Evolutionary conservation across 2,329 filamentous ascomycete species (phyloP).

Genomic region (Colletotrichum graminicola): DNA sequence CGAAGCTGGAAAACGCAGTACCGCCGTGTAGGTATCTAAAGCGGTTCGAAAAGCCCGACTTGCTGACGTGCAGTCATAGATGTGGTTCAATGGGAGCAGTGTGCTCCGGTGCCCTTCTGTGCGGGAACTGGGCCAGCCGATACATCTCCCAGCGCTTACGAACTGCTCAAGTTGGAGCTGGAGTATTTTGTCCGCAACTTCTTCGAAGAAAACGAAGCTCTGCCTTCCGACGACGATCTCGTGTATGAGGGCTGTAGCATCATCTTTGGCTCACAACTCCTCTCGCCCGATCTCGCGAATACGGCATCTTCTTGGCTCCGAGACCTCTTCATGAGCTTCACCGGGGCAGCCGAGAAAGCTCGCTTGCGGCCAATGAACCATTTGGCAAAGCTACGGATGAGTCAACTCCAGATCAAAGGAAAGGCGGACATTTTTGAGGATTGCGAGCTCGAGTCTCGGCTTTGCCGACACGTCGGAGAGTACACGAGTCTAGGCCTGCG

Average conservation of each 20-base stretch:
- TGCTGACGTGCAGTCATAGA: slow-evolving; percentile 9
- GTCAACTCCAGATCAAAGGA: slow-evolving; percentile 46
- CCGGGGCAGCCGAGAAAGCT: slow-evolving; percentile 40
- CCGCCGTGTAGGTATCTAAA: slow-evolving; percentile 51
- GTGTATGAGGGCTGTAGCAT: slow-evolving; percentile 48
- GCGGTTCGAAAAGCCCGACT: neutral
- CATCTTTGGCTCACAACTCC: slow-evolving; percentile 47
- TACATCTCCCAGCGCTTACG: slow-evolving; percentile 49
- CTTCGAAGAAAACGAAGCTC: slow-evolving; percentile 41
- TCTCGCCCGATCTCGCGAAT: neutral
- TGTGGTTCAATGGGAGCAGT: slow-evolving; percentile 35
- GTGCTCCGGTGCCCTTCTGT: slow-evolving; percentile 20
- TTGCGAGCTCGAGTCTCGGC: slow-evolving; percentile 46
- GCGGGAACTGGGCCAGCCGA: slow-evolving; percentile 34
- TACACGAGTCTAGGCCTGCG: slow-evolving; percentile 26
- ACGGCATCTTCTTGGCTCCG: slow-evolving; percentile 46
- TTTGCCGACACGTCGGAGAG: slow-evolving; percentile 24
- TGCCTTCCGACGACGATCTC: slow-evolving; percentile 44
- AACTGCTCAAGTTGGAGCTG: slow-evolving; percentile 53
- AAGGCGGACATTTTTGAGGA: slow-evolving; percentile 47
- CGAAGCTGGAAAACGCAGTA: slow-evolving; percentile 57
- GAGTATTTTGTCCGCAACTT: slow-evolving; percentile 47
- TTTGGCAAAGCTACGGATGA: slow-evolving; percentile 42
- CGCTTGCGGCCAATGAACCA: slow-evolving; percentile 46
- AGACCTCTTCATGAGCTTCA: slow-evolving; percentile 44